phyloP scores from a whole-genome alignment of 768 basidiomycete species.

The Kondoa subrosea region DNA sequence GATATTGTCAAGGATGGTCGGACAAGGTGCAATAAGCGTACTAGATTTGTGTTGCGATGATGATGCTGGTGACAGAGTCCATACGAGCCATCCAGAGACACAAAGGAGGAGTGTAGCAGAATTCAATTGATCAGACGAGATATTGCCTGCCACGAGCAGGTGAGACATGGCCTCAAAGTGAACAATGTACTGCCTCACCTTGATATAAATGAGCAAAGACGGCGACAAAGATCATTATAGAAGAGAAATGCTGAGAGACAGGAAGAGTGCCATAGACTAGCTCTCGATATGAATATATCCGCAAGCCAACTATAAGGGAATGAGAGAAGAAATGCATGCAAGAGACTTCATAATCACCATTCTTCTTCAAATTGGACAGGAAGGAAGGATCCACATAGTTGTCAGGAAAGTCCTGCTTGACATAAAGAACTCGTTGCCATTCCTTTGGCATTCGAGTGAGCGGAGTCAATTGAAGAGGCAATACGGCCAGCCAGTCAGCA shows the following conservation, averaged over 20 bases:
- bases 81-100: not conserved
- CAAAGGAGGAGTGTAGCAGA: not conserved
- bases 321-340: not conserved
- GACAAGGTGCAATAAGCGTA: not conserved
- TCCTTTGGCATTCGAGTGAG: no score
- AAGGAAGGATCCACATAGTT: slow-evolving; percentile 70
- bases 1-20: not conserved
- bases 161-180: not conserved
- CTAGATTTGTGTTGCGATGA: not conserved
- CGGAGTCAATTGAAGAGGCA: no score
- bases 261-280: slow-evolving; percentile 15
- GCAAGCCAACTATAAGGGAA: slow-evolving; percentile 10
- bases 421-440: slow-evolving; percentile 29
- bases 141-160: not conserved
- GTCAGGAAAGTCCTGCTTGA: slow-evolving; percentile 50
- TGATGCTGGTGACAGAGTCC: not conserved
- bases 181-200: slow-evolving; percentile 5
- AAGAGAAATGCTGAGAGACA: slow-evolving; percentile 17
- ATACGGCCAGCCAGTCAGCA: no score
- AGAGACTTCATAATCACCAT: slow-evolving; percentile 39
- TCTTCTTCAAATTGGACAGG: slow-evolving; percentile 57
- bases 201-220: slow-evolving; percentile 17
- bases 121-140: slow-evolving; percentile 1
- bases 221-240: slow-evolving; percentile 15
- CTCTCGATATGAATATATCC: slow-evolving; percentile 14